Conservation (phyloP, 2,329 filamentous ascomycete species). For the Bipolaris gigantea region DNA sequence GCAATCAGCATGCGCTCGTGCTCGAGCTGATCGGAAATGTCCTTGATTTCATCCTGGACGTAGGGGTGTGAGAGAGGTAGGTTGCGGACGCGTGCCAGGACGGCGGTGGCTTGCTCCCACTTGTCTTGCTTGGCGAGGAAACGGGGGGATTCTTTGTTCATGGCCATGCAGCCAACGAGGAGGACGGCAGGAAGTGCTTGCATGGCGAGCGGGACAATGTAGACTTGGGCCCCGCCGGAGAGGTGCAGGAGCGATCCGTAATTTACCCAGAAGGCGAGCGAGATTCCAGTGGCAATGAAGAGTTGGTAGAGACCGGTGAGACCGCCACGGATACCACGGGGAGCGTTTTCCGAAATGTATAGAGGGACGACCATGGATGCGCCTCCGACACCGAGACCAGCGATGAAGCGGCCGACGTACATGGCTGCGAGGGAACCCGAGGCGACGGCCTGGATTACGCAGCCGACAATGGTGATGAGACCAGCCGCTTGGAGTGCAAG, state of each 20-base stretch:
- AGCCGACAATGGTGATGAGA: constrained; percentile 61
- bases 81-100: constrained; percentile 61
- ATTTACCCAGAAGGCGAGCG: constrained; percentile 59
- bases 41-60: constrained; percentile 42
- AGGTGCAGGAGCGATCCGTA: constrained; percentile 55
- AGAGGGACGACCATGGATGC: constrained; percentile 62
- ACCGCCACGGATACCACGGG: constrained; percentile 61
- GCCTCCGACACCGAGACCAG: constrained; percentile 56
- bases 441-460: constrained; percentile 66
- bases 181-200: constrained; percentile 66
- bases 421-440: constrained; percentile 63
- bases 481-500: constrained; percentile 59
- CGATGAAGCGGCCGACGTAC: constrained; percentile 66
- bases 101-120: constrained; percentile 64
- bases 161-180: constrained; percentile 62
- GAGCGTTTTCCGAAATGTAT: constrained; percentile 64
- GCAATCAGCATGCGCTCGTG: constrained; percentile 61
- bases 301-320: constrained; percentile 64
- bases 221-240: constrained; percentile 54
- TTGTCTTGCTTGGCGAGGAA: constrained; percentile 69
- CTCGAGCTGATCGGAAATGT: constrained; percentile 46
- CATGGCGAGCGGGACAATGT: constrained; percentile 64
- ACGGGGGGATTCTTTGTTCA: constrained; percentile 67
- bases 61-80: constrained; percentile 47
- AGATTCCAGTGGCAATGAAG: constrained; percentile 57